These are phyloP conservation scores for Fusarium sp. DNA, from an alignment of 2,329 filamentous ascomycete species.

Conservation along the genomic window DNA sequence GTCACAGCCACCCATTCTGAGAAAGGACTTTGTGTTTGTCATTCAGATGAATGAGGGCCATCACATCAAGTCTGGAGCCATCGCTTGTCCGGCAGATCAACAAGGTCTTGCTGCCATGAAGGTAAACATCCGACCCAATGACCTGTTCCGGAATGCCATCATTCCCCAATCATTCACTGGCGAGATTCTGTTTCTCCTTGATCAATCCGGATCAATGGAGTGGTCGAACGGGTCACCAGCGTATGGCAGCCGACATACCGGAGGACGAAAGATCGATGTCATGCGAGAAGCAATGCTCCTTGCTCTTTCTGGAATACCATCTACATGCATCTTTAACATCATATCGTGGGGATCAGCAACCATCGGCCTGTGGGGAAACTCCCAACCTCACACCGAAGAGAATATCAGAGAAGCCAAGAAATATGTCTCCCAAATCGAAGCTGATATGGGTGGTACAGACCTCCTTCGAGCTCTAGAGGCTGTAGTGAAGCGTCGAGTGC, in stretches of 20 bases:
- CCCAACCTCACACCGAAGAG: fast-evolving
- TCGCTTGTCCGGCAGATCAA: fast-evolving
- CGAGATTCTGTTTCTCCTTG: neutral
- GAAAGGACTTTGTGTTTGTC: neutral
- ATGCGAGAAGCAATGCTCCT: neutral
- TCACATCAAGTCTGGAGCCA: neutral
- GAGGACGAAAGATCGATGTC: neutral
- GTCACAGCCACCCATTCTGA: fast-evolving
- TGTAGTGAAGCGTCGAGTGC: fast-evolving
- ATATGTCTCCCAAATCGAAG: fast-evolving
- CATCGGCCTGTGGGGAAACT: fast-evolving
- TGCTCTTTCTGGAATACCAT: neutral
- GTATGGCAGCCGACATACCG: fast-evolving
- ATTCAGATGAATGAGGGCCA: neutral
- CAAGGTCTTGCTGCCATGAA: neutral
- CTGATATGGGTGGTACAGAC: fast-evolving
- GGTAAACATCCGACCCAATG: neutral
- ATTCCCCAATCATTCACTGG: neutral
- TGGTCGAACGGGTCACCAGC: fast-evolving
- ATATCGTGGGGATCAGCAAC: neutral
- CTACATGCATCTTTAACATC: neutral
- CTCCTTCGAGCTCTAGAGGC: fast-evolving
- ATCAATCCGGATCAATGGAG: neutral
- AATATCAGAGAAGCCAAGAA: neutral
- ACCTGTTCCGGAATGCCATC: neutral